These are phyloP conservation scores for Diaporthe destruens DNA, from an alignment of 2,329 filamentous ascomycete genomes.

Conservation along the genomic window DNA sequence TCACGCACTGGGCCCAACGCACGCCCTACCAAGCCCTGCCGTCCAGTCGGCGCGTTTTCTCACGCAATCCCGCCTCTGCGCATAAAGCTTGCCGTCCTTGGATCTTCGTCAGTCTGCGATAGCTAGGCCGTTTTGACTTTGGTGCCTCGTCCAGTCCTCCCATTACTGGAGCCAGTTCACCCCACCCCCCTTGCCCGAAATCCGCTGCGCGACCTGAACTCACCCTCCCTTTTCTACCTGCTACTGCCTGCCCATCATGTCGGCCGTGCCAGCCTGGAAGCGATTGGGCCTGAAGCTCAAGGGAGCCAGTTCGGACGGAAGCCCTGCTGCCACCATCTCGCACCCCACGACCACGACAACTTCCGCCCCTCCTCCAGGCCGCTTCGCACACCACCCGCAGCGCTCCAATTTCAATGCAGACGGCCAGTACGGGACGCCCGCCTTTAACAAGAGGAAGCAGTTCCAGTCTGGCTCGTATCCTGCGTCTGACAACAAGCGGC, in stretches of 20 bases:
- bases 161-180: slow-evolving; percentile 26
- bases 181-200: slow-evolving; percentile 39
- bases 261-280: slow-evolving; percentile 70
- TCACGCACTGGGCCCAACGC: slow-evolving; percentile 24
- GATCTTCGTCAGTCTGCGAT: slow-evolving; percentile 21
- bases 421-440: slow-evolving; percentile 47
- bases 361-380: slow-evolving; percentile 43
- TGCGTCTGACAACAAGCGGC: slow-evolving; percentile 53
- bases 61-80: slow-evolving; percentile 32
- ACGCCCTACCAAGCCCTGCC: slow-evolving; percentile 26
- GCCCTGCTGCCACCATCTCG: slow-evolving; percentile 47
- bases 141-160: slow-evolving; percentile 15
- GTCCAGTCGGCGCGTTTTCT: slow-evolving; percentile 37
- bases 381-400: slow-evolving; percentile 42
- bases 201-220: slow-evolving; percentile 38
- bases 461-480: slow-evolving; percentile 54
- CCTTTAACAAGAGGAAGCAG: slow-evolving; percentile 63
- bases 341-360: slow-evolving; percentile 40
- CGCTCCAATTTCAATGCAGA: slow-evolving; percentile 47
- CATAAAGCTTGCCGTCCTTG: slow-evolving; percentile 29
- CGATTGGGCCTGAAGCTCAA: slow-evolving; percentile 74
- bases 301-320: slow-evolving; percentile 53
- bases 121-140: slow-evolving; percentile 32
- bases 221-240: slow-evolving; percentile 39
- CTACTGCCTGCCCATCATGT: slow-evolving; percentile 54